Conservation (phyloP, 1,284 basidiomycete genomes). For the Pascua guehoae region DNA sequence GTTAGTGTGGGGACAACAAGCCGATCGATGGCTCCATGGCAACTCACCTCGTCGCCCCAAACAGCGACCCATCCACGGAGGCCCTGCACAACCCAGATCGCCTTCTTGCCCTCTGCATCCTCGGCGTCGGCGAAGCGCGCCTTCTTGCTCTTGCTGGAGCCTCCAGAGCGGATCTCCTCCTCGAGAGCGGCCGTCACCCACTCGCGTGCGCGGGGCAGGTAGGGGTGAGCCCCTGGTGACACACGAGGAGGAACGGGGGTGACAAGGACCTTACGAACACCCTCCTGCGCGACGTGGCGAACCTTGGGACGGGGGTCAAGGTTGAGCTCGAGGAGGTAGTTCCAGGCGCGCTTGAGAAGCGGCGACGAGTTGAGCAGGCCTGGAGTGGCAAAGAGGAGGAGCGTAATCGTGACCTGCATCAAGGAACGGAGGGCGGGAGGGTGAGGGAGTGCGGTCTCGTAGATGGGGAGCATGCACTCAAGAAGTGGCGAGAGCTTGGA, state of each 20-base stretch:
- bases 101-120: conserved; percentile 62
- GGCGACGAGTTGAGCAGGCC: conserved; percentile 66
- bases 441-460: conserved; percentile 50
- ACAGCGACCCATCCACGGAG: conserved; percentile 61
- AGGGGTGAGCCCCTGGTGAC: conserved; percentile 66
- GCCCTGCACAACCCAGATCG: conserved; percentile 74
- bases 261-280: conserved; percentile 69
- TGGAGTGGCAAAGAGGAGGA: conserved; percentile 63
- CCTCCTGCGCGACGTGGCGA: conserved; percentile 81
- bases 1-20: background rate
- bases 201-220: conserved; percentile 68
- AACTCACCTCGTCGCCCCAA: conserved; percentile 60
- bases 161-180: conserved; percentile 60
- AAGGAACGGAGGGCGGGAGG: conserved; percentile 47
- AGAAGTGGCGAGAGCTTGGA: conserved; percentile 46
- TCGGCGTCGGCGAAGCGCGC: conserved; percentile 52
- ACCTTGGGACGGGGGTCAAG: conserved; percentile 91
- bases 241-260: conserved; percentile 70
- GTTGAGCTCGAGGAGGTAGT: conserved; percentile 75
- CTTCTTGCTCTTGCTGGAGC: conserved; percentile 56
- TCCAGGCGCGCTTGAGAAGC: conserved; percentile 60
- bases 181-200: conserved; percentile 70
- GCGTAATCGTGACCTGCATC: conserved; percentile 62
- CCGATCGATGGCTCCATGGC: background rate
- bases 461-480: conserved; percentile 75